Percentiles rank a stretch among this genome's conserved stretches.
These are phyloP conservation scores for Kodamaea restingae DNA, from an alignment of 805 yeast genomes.

Conservation along the genomic window DNA sequence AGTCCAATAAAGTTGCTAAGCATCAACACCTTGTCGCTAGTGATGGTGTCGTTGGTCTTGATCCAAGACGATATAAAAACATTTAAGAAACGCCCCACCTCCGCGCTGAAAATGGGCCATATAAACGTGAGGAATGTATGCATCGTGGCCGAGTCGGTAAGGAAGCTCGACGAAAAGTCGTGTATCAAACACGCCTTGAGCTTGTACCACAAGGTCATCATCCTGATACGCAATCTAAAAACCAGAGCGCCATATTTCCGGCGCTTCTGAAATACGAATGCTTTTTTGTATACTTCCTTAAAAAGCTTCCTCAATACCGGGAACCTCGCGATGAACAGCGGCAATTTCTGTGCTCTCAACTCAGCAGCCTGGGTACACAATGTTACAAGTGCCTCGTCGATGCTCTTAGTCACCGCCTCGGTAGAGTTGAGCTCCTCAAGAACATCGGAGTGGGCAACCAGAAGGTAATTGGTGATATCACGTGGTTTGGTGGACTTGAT, in stretches of 20 bases:
- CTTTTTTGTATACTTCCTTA: background rate
- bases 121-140: constrained; percentile 29
- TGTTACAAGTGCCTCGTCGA: background rate
- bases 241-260: background rate
- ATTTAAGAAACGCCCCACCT: constrained; percentile 26
- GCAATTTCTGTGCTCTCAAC: constrained; percentile 1
- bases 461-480: constrained; percentile 29
- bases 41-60: constrained; percentile 4
- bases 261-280: background rate
- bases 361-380: constrained; percentile 2
- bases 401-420: constrained; percentile 4
- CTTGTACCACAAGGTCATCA: constrained; percentile 17
- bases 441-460: constrained; percentile 17
- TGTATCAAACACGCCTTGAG: constrained; percentile 31
- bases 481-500: constrained; percentile 27
- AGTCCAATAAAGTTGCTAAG: constrained; percentile 32
- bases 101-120: constrained; percentile 39
- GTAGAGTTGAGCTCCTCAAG: constrained; percentile 20
- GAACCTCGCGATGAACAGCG: constrained; percentile 1
- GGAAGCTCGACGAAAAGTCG: constrained; percentile 30
- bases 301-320: constrained; percentile 4
- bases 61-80: constrained; percentile 10
- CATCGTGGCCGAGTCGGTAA: constrained; percentile 22
- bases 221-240: constrained; percentile 9
- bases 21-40: constrained; percentile 19